phyloP scores from a whole-genome alignment of 2,329 filamentous ascomycete species.

The Calonectria crousiana region DNA sequence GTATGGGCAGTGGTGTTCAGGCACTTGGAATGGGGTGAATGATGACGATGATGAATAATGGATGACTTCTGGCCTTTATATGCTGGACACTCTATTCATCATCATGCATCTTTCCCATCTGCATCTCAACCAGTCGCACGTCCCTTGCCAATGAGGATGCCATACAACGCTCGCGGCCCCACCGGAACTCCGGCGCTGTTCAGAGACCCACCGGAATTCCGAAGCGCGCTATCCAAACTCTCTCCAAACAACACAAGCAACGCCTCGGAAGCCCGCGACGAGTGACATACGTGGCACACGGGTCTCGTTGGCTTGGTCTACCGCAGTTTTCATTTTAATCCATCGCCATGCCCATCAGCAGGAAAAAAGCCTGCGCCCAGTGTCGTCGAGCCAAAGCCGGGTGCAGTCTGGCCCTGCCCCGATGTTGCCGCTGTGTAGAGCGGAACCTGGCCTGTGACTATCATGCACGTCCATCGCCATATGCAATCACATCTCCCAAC shows the following conservation, averaged over 20 bases:
- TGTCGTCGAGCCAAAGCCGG: constrained; percentile 27
- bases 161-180: not conserved
- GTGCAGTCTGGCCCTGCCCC: constrained; percentile 16
- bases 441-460: constrained; percentile 23
- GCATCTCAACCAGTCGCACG: not conserved
- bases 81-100: too few relatives aligned
- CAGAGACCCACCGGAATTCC: constrained; percentile 13
- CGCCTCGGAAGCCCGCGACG: not conserved
- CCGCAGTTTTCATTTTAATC: not conserved
- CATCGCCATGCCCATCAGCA: constrained; percentile 13
- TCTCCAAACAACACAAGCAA: not conserved
- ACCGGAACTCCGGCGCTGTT: constrained; percentile 19
- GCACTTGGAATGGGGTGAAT: not conserved
- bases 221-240: not conserved
- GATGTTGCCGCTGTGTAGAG: constrained; percentile 20
- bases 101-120: not conserved
- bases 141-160: not conserved
- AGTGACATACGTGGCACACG: not conserved
- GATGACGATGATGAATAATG: not conserved
- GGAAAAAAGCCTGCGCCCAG: constrained; percentile 30
- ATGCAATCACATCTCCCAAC: not conserved
- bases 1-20: not conserved
- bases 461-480: not conserved
- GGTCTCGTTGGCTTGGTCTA: not conserved
- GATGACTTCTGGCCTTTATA: not conserved